A percentile compares a stretch with the other conserved stretches of the same genome.
phyloP scores from a whole-genome alignment of 129 eudicot species.

The Tagetes erecta region DNA sequence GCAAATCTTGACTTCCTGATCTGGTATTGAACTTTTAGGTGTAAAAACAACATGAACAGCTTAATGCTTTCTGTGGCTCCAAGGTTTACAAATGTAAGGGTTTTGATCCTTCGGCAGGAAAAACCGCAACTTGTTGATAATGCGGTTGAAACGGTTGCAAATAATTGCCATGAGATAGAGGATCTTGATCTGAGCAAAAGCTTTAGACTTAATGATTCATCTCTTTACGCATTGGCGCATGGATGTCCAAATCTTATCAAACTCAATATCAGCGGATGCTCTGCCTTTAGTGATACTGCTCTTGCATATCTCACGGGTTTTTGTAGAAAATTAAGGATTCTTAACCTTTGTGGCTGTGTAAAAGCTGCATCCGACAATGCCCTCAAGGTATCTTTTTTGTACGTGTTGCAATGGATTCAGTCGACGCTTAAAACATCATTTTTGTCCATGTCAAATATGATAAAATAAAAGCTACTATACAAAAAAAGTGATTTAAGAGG shows the following conservation, averaged over 20 bases:
- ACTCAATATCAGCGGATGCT: constrained; percentile 77
- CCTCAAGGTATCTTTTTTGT: constrained; percentile 42
- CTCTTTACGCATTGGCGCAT: constrained; percentile 62
- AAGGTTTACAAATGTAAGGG: constrained; percentile 56
- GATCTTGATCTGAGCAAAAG: constrained; percentile 81
- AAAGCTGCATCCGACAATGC: constrained; percentile 73
- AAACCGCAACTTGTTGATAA: constrained; percentile 67
- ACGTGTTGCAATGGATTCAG: neutral
- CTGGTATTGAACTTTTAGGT: constrained; percentile 34
- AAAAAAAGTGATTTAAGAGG: no score
- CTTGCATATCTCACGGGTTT: constrained; percentile 49
- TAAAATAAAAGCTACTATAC: no score
- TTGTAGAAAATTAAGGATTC: constrained; percentile 53
- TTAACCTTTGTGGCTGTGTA: constrained; percentile 83
- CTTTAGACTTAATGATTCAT: constrained; percentile 63
- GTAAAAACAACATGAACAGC: constrained; percentile 70
- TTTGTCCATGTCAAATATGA: neutral
- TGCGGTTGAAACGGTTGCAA: constrained; percentile 58
- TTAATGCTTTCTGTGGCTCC: constrained; percentile 64
- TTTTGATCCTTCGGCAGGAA: constrained; percentile 64
- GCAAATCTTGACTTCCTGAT: neutral
- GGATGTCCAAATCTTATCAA: constrained; percentile 62
- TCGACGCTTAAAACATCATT: neutral
- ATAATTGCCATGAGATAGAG: constrained; percentile 57
- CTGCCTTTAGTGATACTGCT: constrained; percentile 64